Conservation (phyloP, 768 basidiomycete genomes). For the Rubroboletus pulcherrimus region DNA sequence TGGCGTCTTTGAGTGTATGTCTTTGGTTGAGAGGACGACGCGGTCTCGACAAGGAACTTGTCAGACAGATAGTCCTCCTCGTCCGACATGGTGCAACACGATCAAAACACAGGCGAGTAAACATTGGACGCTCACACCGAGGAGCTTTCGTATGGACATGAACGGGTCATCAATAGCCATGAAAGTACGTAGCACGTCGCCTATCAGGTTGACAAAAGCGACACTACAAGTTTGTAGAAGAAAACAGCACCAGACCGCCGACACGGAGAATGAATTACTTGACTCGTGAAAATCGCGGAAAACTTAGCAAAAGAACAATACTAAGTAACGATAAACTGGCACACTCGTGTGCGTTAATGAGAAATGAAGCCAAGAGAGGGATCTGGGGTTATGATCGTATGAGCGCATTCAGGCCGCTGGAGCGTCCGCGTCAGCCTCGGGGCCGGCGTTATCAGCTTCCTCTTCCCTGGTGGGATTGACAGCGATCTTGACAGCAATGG, state of each 20-base stretch:
- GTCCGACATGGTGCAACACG: conserved; percentile 49
- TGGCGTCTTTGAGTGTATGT: conserved; percentile 73
- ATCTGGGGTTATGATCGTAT: conserved; percentile 18
- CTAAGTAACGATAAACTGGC: conserved; percentile 31
- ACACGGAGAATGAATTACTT: conserved; percentile 23
- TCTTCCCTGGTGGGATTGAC: conserved; percentile 76
- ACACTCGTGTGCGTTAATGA: conserved; percentile 25
- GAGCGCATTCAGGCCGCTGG: conserved; percentile 22
- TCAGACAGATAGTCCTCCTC: conserved; percentile 87
- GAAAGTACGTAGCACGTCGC: conserved; percentile 29
- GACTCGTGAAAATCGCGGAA: conserved; percentile 36
- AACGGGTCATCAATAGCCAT: conserved; percentile 29
- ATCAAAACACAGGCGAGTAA: conserved; percentile 14
- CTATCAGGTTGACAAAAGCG: conserved; percentile 24
- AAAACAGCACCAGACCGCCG: conserved; percentile 48
- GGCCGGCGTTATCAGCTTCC: conserved; percentile 38
- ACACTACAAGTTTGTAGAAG: conserved; percentile 29
- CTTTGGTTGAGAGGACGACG: conserved; percentile 40
- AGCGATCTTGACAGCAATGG: conserved; percentile 92
- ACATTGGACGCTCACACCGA: conserved; percentile 13
- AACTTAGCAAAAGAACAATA: conserved; percentile 35
- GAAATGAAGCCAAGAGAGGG: conserved; percentile 22
- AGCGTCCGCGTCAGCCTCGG: conserved; percentile 28
- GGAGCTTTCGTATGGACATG: conserved; percentile 5
- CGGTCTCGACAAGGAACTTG: conserved; percentile 63